These are phyloP conservation scores for Colletotrichum sp. DNA, from an alignment of 2,329 filamentous ascomycete genomes.

Conservation along the genomic window DNA sequence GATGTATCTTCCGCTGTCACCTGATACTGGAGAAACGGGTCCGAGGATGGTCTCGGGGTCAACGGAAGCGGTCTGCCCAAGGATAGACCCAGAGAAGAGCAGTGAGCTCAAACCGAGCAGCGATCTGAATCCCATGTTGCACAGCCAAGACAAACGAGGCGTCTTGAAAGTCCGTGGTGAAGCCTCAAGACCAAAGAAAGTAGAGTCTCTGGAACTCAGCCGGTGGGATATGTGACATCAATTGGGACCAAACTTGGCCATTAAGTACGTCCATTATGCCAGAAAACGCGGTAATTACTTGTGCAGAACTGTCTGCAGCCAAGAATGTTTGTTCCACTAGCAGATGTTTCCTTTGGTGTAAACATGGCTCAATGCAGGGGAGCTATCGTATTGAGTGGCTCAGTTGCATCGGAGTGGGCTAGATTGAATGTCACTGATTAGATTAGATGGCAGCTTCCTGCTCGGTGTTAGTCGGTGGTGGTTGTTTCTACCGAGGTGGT, in stretches of 20 bases:
- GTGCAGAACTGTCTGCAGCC: background rate
- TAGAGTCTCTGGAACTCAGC: background rate
- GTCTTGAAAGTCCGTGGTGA: background rate
- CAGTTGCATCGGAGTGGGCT: background rate
- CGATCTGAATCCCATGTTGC: background rate
- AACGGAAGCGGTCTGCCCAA: background rate
- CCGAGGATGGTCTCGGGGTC: background rate
- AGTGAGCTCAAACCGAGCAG: background rate
- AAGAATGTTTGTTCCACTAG: background rate
- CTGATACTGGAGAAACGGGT: background rate
- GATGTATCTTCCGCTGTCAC: background rate
- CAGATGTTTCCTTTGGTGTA: background rate
- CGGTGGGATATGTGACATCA: background rate
- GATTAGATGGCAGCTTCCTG: conserved; percentile 2
- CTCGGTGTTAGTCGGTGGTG: conserved; percentile 7
- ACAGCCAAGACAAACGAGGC: background rate
- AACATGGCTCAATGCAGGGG: background rate
- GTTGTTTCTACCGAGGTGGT: background rate
- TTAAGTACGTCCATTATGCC: background rate
- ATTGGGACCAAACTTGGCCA: background rate
- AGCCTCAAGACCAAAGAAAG: background rate
- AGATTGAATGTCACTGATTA: background rate
- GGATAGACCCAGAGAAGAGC: background rate
- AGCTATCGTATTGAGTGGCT: background rate
- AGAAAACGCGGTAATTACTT: background rate